Conservation (phyloP, 2,329 filamentous ascomycete species). For the Trichoderma sp. region DNA sequence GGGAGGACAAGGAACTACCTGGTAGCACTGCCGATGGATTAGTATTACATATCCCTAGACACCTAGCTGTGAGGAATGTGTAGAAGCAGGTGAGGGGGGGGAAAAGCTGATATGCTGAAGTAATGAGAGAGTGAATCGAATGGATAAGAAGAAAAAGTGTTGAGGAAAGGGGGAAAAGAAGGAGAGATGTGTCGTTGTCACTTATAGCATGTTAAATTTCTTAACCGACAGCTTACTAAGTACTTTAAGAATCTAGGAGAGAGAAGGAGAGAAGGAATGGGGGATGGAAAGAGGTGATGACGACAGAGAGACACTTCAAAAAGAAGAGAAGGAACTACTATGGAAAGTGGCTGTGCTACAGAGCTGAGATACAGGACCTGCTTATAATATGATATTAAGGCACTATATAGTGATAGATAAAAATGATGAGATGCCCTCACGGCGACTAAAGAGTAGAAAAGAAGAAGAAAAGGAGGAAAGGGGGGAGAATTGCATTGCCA, state of each 20-base stretch:
- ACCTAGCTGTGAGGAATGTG: background rate
- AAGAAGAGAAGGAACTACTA: background rate
- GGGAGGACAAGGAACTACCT: background rate
- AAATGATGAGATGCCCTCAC: background rate
- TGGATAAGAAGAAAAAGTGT: background rate
- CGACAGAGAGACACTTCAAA: background rate
- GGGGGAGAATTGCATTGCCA: background rate
- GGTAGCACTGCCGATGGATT: background rate
- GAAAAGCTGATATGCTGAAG: background rate
- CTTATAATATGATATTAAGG: background rate
- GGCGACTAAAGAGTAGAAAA: background rate
- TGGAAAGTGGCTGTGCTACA: background rate
- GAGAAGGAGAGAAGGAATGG: background rate
- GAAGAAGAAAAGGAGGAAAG: background rate
- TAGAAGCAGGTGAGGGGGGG: background rate
- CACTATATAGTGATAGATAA: background rate
- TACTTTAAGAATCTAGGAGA: background rate
- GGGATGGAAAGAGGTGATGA: background rate
- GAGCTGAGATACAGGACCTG: accelerated
- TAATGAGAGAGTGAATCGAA: background rate
- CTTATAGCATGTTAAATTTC: background rate
- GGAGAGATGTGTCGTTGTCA: background rate
- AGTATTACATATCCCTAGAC: background rate
- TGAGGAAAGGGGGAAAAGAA: background rate
- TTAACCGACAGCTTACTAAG: background rate